Evolutionary conservation across 345 rosid genomes (phyloP).

Genomic region (Eucalyptus tenuipes): DNA sequence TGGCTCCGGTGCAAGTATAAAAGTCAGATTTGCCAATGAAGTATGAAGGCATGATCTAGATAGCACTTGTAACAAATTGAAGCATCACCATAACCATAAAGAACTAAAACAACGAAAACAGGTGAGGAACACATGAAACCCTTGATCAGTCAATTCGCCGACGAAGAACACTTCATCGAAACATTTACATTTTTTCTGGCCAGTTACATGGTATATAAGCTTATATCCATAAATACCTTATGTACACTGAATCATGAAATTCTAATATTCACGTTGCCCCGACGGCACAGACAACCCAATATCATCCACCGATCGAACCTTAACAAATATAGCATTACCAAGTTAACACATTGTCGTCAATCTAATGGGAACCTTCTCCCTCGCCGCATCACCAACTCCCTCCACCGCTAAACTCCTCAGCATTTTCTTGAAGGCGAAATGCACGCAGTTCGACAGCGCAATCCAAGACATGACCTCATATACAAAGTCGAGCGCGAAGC

Average conservation of each 20-base stretch:
- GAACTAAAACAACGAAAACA: background rate
- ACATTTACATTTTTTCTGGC: background rate
- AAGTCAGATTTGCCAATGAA: background rate
- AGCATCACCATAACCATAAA: background rate
- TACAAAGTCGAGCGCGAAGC: conserved; percentile 49
- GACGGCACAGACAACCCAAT: background rate
- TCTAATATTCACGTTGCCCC: background rate
- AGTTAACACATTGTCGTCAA: conserved; percentile 31
- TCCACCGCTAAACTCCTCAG: conserved; percentile 26
- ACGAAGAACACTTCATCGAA: background rate
- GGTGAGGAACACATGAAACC: background rate
- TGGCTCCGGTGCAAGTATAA: background rate
- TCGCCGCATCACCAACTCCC: conserved; percentile 15
- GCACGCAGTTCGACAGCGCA: conserved; percentile 73
- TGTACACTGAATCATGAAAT: background rate
- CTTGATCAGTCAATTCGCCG: background rate
- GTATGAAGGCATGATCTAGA: background rate
- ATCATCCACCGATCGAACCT: background rate
- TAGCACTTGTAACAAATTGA: background rate
- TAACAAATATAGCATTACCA: background rate
- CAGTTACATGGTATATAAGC: background rate
- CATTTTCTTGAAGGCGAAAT: conserved; percentile 72
- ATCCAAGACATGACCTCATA: conserved; percentile 93
- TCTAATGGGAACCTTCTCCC: conserved; percentile 51
- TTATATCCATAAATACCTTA: background rate